Conservation (phyloP, 352 stramenopile species). For the Globisporangium iwayamae region DNA sequence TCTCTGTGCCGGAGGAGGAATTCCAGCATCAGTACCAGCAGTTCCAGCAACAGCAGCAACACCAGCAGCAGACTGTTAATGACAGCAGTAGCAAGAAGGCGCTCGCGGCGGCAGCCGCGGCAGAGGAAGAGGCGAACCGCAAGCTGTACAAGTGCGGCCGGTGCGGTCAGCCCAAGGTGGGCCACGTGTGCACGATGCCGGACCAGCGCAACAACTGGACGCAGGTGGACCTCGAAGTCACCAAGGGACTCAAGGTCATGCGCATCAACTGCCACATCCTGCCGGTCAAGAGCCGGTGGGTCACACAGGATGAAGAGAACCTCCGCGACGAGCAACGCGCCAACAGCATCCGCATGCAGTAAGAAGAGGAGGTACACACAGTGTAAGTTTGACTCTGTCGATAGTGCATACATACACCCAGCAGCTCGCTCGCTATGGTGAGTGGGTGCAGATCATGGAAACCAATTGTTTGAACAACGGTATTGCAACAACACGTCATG, state of each 20-base stretch:
- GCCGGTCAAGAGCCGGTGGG: slow-evolving; percentile 62
- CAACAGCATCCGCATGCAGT: not conserved
- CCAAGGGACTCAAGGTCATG: slow-evolving; percentile 69
- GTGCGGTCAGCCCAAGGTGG: slow-evolving; percentile 82
- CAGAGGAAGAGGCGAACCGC: slow-evolving; percentile 41
- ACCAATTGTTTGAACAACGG: no score
- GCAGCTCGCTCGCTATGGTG: no score
- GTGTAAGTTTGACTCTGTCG: no score
- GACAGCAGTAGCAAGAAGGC: slow-evolving; percentile 31
- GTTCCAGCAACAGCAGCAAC: slow-evolving; percentile 9
- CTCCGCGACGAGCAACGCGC: slow-evolving; percentile 13
- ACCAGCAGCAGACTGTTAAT: slow-evolving; percentile 14
- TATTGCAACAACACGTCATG: no score
- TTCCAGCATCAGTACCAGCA: slow-evolving; percentile 41
- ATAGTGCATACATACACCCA: no score
- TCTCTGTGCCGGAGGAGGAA: slow-evolving; percentile 60
- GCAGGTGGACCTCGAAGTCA: slow-evolving; percentile 73
- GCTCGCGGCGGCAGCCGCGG: not conserved
- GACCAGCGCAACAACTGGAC: slow-evolving; percentile 86
- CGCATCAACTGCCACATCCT: slow-evolving; percentile 74
- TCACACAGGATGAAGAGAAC: slow-evolving; percentile 64
- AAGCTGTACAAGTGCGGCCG: slow-evolving; percentile 87
- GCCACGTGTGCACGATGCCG: slow-evolving; percentile 83
- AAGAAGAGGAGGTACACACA: not conserved
- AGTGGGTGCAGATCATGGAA: no score